A percentile compares a stretch with the other conserved stretches of the same genome.
phyloP scores from a whole-genome alignment of 106 monocot species.

The Amphibolis antarctica region DNA sequence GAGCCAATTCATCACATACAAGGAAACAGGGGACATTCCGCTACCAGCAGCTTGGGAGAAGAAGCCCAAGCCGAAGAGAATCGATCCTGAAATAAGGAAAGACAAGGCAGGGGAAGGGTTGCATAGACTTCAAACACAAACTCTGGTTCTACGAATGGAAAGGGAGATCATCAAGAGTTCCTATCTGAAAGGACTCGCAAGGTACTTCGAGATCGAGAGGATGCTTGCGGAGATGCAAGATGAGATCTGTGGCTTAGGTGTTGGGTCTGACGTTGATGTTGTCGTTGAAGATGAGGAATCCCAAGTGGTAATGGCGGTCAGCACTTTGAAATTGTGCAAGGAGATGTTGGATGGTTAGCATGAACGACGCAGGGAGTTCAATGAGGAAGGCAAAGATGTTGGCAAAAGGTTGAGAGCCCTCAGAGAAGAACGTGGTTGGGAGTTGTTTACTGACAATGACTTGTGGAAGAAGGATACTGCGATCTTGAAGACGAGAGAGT shows the following conservation, averaged over 20 bases:
- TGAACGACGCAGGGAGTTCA: constrained; percentile 4
- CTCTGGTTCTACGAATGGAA: constrained; percentile 15
- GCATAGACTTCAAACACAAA: constrained; percentile 15
- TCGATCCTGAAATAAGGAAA: neutral
- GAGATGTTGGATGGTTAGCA: constrained; percentile 4
- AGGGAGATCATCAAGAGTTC: constrained; percentile 18
- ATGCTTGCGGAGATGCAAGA: constrained; percentile 13
- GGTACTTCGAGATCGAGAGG: constrained; percentile 24
- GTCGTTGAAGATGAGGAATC: constrained; percentile 20
- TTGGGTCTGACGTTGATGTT: neutral
- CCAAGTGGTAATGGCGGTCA: constrained; percentile 14
- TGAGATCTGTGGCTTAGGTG: constrained; percentile 6
- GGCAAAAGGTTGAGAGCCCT: constrained; percentile 6
- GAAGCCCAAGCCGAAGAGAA: neutral
- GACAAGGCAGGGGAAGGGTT: constrained; percentile 13
- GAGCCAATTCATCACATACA: neutral
- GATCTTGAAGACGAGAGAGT: constrained; percentile 9
- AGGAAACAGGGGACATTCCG: neutral
- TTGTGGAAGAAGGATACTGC: constrained; percentile 1
- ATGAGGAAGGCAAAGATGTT: constrained; percentile 10
- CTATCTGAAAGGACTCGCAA: constrained; percentile 10
- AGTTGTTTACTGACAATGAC: too few relatives aligned
- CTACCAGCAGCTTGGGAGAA: neutral
- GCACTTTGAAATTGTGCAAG: constrained; percentile 19
- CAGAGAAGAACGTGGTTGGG: neutral